These are phyloP conservation scores for Diplogelasinospora grovesii DNA, from an alignment of 495 filamentous ascomycete genomes.

Conservation along the genomic window DNA sequence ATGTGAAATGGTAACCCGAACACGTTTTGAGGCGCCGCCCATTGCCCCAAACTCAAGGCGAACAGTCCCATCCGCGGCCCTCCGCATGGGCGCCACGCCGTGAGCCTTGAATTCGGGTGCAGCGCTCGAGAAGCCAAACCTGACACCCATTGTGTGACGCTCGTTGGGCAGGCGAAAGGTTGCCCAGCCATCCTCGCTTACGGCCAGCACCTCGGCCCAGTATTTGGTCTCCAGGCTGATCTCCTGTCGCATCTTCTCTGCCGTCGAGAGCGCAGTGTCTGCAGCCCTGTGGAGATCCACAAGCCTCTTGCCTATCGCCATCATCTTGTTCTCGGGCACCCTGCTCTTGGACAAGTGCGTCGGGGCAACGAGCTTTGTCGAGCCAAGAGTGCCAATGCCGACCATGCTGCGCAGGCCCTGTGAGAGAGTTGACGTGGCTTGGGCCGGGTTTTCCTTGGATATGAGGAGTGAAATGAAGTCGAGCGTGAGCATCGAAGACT, in stretches of 20 bases:
- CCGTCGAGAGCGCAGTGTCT: slow-evolving; percentile 65
- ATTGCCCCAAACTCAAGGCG: slow-evolving; percentile 62
- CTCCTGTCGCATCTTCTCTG: slow-evolving; percentile 65
- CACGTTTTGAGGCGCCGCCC: slow-evolving; percentile 47
- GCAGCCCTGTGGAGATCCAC: slow-evolving; percentile 68
- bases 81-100: slow-evolving; percentile 69
- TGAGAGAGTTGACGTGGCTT: slow-evolving; percentile 63
- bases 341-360: slow-evolving; percentile 47
- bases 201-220: slow-evolving; percentile 76
- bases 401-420: slow-evolving; percentile 58
- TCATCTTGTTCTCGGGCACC: slow-evolving; percentile 47
- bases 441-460: slow-evolving; percentile 64
- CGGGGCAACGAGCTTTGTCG: slow-evolving; percentile 56
- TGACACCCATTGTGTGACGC: slow-evolving; percentile 68
- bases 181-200: slow-evolving; percentile 80
- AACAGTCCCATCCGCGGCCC: slow-evolving; percentile 67
- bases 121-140: slow-evolving; percentile 83
- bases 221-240: slow-evolving; percentile 73
- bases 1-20: slow-evolving; percentile 55
- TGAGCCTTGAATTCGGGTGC: slow-evolving; percentile 67
- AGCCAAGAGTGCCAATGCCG: slow-evolving; percentile 68
- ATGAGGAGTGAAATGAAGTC: slow-evolving; percentile 82
- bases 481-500: slow-evolving; percentile 30
- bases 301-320: slow-evolving; percentile 73
- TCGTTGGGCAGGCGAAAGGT: slow-evolving; percentile 67